These are phyloP conservation scores for Volvox reticuliferus DNA, from an alignment of 139 green algal genomes.

Conservation along the genomic window DNA sequence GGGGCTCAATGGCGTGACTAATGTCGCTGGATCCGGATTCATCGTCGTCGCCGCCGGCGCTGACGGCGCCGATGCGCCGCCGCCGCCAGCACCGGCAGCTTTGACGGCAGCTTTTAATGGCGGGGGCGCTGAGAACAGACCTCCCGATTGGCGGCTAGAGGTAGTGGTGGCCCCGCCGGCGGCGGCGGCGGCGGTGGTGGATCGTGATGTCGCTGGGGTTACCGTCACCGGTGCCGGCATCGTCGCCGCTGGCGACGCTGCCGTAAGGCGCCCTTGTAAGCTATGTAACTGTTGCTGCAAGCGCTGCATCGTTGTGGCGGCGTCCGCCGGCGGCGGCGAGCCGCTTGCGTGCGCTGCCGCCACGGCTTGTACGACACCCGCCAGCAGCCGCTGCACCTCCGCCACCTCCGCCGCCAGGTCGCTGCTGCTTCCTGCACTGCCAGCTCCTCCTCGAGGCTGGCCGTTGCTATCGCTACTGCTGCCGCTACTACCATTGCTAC, in stretches of 20 bases:
- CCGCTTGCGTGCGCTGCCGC: constrained; percentile 23
- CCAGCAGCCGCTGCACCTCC: constrained; percentile 42
- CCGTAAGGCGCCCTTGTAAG: background rate
- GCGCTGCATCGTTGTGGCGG: constrained; percentile 10
- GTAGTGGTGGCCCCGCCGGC: background rate
- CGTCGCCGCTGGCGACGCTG: background rate
- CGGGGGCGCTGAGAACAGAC: background rate
- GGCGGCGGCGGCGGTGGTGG: background rate
- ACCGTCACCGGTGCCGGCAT: background rate
- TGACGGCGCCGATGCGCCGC: background rate
- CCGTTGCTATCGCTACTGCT: background rate
- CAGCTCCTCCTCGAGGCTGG: background rate
- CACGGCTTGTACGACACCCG: background rate
- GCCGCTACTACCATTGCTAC: background rate
- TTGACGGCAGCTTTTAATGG: background rate
- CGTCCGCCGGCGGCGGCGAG: constrained; percentile 14
- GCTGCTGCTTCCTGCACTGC: too few relatives aligned
- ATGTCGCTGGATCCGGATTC: background rate
- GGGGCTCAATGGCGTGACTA: background rate
- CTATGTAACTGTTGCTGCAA: constrained; percentile 27
- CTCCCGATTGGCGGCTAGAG: background rate
- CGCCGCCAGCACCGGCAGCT: background rate
- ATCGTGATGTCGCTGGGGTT: background rate
- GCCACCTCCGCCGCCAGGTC: constrained; percentile 34
- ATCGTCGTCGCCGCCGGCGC: background rate